phyloP scores from a whole-genome alignment of 2,329 filamentous ascomycete species.

The Lecanosticta acicola region DNA sequence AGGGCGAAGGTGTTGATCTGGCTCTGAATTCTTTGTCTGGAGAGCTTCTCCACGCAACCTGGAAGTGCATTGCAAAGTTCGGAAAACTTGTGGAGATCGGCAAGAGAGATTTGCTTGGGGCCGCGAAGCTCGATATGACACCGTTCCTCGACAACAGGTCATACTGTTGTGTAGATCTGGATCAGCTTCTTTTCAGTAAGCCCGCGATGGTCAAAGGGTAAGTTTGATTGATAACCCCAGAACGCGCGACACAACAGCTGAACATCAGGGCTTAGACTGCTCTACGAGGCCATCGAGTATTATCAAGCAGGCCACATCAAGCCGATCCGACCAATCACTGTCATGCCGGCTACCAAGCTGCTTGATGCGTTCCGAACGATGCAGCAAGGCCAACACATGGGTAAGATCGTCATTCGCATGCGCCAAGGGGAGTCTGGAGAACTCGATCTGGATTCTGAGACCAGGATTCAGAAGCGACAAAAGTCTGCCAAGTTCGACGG shows the following conservation, averaged over 20 bases:
- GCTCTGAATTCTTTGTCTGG: constrained; percentile 31
- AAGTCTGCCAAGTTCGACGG: neutral
- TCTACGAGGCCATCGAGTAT: neutral
- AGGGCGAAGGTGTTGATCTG: constrained; percentile 33
- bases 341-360: constrained; percentile 8
- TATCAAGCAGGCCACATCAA: neutral
- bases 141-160: too few relatives aligned
- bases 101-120: constrained; percentile 14
- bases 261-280: neutral
- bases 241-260: too few relatives aligned
- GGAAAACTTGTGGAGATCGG: constrained; percentile 32
- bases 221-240: too few relatives aligned
- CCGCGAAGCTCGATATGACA: constrained; percentile 12
- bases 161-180: too few relatives aligned
- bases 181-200: too few relatives aligned
- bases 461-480: neutral
- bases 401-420: constrained; percentile 14
- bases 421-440: constrained; percentile 7
- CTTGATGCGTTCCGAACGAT: constrained; percentile 15
- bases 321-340: neutral
- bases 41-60: constrained; percentile 17
- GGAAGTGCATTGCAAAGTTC: constrained; percentile 27
- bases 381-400: constrained; percentile 14
- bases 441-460: constrained; percentile 1
- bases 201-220: too few relatives aligned